phyloP scores from a whole-genome alignment of 768 basidiomycete genomes.

The Collybia mongolica region DNA sequence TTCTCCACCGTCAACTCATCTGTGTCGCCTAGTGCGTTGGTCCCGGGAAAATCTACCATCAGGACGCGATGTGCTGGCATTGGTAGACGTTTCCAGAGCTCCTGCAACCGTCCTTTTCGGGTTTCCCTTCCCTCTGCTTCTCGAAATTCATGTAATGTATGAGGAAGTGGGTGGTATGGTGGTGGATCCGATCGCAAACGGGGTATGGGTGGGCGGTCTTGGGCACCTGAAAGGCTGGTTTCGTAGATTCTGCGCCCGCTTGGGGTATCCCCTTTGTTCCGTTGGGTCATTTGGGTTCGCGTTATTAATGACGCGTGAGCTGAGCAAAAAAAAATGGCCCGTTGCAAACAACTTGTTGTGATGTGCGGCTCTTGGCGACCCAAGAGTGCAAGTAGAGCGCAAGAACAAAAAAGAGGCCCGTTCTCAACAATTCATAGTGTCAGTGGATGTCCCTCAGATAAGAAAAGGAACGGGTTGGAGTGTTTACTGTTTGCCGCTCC shows the following conservation, averaged over 20 bases:
- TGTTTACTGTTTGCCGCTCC: constrained; percentile 12
- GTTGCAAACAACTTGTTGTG: background rate
- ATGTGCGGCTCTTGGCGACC: constrained; percentile 8
- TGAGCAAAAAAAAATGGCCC: constrained; percentile 9
- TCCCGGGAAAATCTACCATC: constrained; percentile 4
- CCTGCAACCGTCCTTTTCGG: constrained; percentile 58
- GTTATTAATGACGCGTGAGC: constrained; percentile 8
- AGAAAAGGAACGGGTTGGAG: background rate
- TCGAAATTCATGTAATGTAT: constrained; percentile 63
- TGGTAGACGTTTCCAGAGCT: constrained; percentile 62
- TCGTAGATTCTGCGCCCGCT: constrained; percentile 54
- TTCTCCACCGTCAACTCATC: constrained; percentile 52
- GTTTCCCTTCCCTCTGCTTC: constrained; percentile 59
- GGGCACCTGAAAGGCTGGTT: constrained; percentile 47
- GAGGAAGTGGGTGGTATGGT: constrained; percentile 36
- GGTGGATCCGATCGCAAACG: constrained; percentile 55
- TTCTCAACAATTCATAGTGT: constrained; percentile 36
- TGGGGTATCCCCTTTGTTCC: constrained; percentile 20
- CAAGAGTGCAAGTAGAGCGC: constrained; percentile 5
- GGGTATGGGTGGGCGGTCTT: constrained; percentile 57
- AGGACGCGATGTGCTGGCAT: constrained; percentile 17
- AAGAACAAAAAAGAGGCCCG: constrained; percentile 24
- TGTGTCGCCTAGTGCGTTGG: constrained; percentile 8
- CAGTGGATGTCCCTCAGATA: constrained; percentile 6
- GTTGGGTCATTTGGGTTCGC: constrained; percentile 16